phyloP scores from a whole-genome alignment of 1,284 basidiomycete species.

The Rhodotorula glutinis region DNA sequence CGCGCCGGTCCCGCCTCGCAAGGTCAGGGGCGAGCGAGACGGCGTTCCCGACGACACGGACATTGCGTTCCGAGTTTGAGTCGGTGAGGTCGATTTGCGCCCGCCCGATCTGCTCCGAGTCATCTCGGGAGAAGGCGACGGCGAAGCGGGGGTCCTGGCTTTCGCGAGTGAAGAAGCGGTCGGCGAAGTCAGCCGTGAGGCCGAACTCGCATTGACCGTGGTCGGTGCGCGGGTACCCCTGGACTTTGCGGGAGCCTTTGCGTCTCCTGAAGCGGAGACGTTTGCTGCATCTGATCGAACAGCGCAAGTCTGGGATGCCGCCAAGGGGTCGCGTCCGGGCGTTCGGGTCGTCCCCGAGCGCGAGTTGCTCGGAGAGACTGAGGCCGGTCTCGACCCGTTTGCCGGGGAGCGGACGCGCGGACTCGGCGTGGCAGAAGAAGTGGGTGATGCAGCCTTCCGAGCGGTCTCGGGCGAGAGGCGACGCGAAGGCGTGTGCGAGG shows the following conservation, averaged over 20 bases:
- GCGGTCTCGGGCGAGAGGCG: background rate
- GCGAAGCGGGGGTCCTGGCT: background rate
- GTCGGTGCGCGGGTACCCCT: background rate
- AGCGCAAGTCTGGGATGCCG: too few species aligned
- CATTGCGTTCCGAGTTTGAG: background rate
- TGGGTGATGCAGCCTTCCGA: background rate
- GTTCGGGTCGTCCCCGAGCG: background rate
- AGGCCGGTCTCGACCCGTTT: background rate
- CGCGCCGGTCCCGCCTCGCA: background rate
- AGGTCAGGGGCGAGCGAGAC: background rate
- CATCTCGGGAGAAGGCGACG: background rate
- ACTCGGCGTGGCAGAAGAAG: background rate
- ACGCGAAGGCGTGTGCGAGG: background rate
- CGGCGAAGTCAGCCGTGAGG: conserved; percentile 11
- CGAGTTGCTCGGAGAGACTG: background rate
- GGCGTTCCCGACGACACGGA: background rate
- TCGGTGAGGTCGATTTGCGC: background rate
- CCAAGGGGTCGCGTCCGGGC: too few species aligned
- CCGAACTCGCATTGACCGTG: background rate
- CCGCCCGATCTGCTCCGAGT: background rate
- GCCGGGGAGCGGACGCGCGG: background rate
- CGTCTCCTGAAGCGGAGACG: background rate
- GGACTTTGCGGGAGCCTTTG: background rate
- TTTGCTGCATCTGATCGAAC: background rate
- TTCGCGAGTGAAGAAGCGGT: conserved; percentile 32